Evolutionary conservation across 768 basidiomycete genomes (phyloP), one percentile per base, ranked within the genome.

Genomic region (Lanmaoa pseudosensibilis): DNA sequence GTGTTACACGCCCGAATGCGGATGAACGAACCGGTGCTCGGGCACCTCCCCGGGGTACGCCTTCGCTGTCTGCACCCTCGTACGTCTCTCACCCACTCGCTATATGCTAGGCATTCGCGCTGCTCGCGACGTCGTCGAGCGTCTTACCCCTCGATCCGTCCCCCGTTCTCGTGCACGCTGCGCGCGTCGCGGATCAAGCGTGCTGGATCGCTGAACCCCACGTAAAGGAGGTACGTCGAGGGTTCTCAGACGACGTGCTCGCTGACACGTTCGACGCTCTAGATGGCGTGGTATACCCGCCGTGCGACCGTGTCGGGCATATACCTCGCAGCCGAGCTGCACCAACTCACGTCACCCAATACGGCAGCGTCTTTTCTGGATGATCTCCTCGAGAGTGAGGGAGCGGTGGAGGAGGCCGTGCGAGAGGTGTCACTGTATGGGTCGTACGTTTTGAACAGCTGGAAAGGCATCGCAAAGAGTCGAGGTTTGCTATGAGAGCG

Each of bases 301-400:
- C 78, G 92, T 34, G 83, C 81, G 0, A 81, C 87, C 1, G 64
- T 92, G 32, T 83, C 87, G 8, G 78, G 81, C 2, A 74, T 89
- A 15, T 94, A 93, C 62, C 77, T 82, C 15, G 84, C 87, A n/a
- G 83, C 89, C 58, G 91, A 93, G 72, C 75, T 94, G 16, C 91
- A 92, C 64, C 91, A 94, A 66, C 66, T 94, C n/a, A 80, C 83
- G 0, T 93, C 91, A 2, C 88, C 91, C 5, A 65, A 74, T 13
- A 90, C 90, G 3, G 83, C 88, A 0, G 72, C 75, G 30, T 71
- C 75, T 3, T 92, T 94, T 74, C 76, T 94, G 15, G 84, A 87
- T 45, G 72, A 78, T 9, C 80, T 92, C 7, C 76, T 93, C 15
- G 75, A 78, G 11, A 71, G 78, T 3, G 80, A 83, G 3, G 70